phyloP scores from a whole-genome alignment of 1,139 yeast genomes.

The Nakaseomyces delphensis region DNA sequence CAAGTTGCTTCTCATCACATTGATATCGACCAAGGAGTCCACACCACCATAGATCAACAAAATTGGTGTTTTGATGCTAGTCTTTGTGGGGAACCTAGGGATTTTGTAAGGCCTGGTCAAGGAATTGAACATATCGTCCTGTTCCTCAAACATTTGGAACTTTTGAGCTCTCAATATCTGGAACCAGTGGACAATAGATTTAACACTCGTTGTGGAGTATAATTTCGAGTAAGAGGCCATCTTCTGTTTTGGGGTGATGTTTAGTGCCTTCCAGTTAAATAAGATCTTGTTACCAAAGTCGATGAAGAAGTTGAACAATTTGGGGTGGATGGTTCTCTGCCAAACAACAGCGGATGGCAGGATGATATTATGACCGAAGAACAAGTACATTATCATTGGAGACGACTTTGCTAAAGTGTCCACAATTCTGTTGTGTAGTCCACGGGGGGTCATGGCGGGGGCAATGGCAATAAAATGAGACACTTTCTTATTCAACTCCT shows the following conservation, averaged over 20 bases:
- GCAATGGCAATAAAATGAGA: slow-evolving; percentile 71
- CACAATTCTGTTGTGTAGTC: slow-evolving; percentile 64
- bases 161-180: slow-evolving; percentile 74
- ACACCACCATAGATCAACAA: slow-evolving; percentile 67
- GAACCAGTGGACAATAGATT: slow-evolving; percentile 93
- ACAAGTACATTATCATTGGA: slow-evolving; percentile 61
- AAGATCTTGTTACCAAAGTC: slow-evolving; percentile 58
- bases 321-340: slow-evolving; percentile 78
- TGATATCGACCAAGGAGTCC: slow-evolving; percentile 80
- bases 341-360: slow-evolving; percentile 75
- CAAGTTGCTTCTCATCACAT: slow-evolving; percentile 45
- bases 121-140: slow-evolving; percentile 31
- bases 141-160: slow-evolving; percentile 84
- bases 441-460: slow-evolving; percentile 92
- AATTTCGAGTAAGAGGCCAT: slow-evolving; percentile 71
- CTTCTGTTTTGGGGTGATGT: slow-evolving; percentile 67
- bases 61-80: slow-evolving; percentile 61
- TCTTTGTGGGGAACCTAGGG: slow-evolving; percentile 45
- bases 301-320: slow-evolving; percentile 63
- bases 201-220: slow-evolving; percentile 85
- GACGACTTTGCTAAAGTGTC: slow-evolving; percentile 72
- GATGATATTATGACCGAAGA: slow-evolving; percentile 67
- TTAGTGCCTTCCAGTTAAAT: slow-evolving; percentile 69
- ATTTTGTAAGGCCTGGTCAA: slow-evolving; percentile 39
- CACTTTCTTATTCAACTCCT: slow-evolving; percentile 58